phyloP scores from a whole-genome alignment of 2,329 filamentous ascomycete genomes.

The Aspergillus cejpii region DNA sequence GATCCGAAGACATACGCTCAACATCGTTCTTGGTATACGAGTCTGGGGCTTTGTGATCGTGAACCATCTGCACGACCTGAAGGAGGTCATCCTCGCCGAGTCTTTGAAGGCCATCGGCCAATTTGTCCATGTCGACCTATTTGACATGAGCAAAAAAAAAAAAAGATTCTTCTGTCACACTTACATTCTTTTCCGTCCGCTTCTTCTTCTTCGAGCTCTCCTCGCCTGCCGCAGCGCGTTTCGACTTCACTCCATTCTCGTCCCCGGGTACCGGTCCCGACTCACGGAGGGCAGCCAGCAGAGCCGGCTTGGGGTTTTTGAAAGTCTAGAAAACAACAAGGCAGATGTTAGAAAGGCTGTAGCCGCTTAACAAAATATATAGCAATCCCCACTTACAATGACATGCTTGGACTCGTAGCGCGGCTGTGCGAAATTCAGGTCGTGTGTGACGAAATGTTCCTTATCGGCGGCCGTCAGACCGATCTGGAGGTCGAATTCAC shows the following conservation, averaged over 20 bases:
- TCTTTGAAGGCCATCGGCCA: slow-evolving; percentile 84
- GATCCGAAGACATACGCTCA: slow-evolving; percentile 63
- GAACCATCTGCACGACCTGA: slow-evolving; percentile 94
- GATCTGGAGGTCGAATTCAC: slow-evolving; percentile 94
- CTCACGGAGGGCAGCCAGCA: slow-evolving; percentile 71
- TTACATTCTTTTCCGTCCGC: slow-evolving; percentile 55
- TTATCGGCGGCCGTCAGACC: slow-evolving; percentile 78
- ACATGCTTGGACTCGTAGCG: slow-evolving; percentile 77
- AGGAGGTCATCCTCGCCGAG: slow-evolving; percentile 88
- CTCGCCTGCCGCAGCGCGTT: slow-evolving; percentile 50
- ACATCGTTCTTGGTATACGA: slow-evolving; percentile 97
- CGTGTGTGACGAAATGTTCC: slow-evolving; percentile 74
- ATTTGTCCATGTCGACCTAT: slow-evolving; percentile 84
- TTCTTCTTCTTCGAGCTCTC: slow-evolving; percentile 70
- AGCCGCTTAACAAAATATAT: too few relatives aligned
- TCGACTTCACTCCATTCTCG: slow-evolving; percentile 56
- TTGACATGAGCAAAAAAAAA: neutral
- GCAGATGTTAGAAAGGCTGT: neutral
- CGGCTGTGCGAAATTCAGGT: slow-evolving; percentile 80
- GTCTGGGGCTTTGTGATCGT: slow-evolving; percentile 89
- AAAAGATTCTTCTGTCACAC: slow-evolving; percentile 13
- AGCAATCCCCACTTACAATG: slow-evolving; percentile 53
- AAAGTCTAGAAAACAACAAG: slow-evolving; percentile 52
- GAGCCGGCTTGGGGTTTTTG: slow-evolving; percentile 84
- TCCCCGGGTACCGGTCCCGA: slow-evolving; percentile 79